phyloP scores from a whole-genome alignment of 768 basidiomycete species.

The Sarcodon sp. region DNA sequence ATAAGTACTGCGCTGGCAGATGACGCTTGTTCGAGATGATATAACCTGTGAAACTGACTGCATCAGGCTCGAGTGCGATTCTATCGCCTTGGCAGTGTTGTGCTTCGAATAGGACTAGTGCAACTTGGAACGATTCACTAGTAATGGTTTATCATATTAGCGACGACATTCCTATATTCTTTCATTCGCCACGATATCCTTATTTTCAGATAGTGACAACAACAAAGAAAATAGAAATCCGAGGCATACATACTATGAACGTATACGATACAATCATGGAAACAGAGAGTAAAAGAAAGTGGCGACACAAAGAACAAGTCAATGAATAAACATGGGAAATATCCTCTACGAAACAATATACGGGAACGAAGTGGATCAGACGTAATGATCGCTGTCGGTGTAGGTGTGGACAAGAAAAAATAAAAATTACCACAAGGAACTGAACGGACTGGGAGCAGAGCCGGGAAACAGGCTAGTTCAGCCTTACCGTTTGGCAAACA shows the following conservation, averaged over 20 bases:
- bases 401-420: too few relatives aligned
- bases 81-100: neutral
- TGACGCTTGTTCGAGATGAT: too few relatives aligned
- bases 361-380: neutral
- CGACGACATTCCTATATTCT: too few relatives aligned
- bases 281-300: neutral
- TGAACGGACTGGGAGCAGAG: too few relatives aligned
- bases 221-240: neutral
- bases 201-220: neutral
- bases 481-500: slow-evolving; percentile 68
- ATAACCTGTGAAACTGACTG: neutral
- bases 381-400: too few relatives aligned
- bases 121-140: too few relatives aligned
- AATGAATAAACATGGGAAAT: neutral
- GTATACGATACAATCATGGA: neutral
- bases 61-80: neutral
- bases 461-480: too few relatives aligned
- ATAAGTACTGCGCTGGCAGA: too few relatives aligned
- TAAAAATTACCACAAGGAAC: too few relatives aligned
- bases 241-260: neutral
- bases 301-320: neutral
- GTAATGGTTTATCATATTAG: too few relatives aligned
- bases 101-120: too few relatives aligned
- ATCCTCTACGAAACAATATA: neutral
- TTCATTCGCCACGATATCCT: too few relatives aligned